Conservation (phyloP, 805 yeast genomes). For the Candida sphagnicola region DNA sequence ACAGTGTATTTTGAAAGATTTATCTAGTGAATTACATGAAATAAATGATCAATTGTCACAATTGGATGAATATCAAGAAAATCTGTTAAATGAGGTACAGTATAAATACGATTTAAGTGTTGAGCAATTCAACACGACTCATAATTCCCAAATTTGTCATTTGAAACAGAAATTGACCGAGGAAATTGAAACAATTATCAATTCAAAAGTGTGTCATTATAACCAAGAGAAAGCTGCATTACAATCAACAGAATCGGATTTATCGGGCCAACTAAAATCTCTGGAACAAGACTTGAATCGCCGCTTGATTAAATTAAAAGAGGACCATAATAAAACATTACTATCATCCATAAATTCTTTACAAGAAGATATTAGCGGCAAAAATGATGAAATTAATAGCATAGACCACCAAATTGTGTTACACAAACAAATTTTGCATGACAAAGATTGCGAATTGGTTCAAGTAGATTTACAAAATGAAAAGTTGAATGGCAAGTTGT, state of each 20-base stretch:
- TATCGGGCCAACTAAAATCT: slow-evolving; percentile 11
- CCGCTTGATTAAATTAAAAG: slow-evolving; percentile 20
- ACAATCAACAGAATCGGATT: slow-evolving; percentile 10
- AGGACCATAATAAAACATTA: slow-evolving; percentile 18
- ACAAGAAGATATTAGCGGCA: slow-evolving; percentile 12
- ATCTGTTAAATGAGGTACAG: slow-evolving; percentile 18
- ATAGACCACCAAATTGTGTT: slow-evolving; percentile 2
- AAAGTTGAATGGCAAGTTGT: slow-evolving; percentile 1
- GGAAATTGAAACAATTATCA: slow-evolving; percentile 37
- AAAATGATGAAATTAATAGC: slow-evolving; percentile 9
- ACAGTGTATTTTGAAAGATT: neutral
- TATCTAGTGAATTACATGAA: slow-evolving; percentile 21
- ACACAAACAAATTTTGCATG: neutral
- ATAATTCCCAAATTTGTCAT: slow-evolving; percentile 16
- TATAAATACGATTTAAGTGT: slow-evolving; percentile 20
- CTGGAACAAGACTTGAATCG: slow-evolving; percentile 16
- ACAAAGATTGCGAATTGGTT: slow-evolving; percentile 5
- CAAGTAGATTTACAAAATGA: neutral
- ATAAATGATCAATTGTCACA: slow-evolving; percentile 31
- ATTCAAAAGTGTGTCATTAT: slow-evolving; percentile 26
- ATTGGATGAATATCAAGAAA: slow-evolving; percentile 19
- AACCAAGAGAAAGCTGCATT: slow-evolving; percentile 22
- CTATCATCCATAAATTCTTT: slow-evolving; percentile 6
- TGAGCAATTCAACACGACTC: slow-evolving; percentile 17
- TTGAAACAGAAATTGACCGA: slow-evolving; percentile 24